phyloP scores from a whole-genome alignment of 1,284 basidiomycete genomes.

The Tilletia setariae region DNA sequence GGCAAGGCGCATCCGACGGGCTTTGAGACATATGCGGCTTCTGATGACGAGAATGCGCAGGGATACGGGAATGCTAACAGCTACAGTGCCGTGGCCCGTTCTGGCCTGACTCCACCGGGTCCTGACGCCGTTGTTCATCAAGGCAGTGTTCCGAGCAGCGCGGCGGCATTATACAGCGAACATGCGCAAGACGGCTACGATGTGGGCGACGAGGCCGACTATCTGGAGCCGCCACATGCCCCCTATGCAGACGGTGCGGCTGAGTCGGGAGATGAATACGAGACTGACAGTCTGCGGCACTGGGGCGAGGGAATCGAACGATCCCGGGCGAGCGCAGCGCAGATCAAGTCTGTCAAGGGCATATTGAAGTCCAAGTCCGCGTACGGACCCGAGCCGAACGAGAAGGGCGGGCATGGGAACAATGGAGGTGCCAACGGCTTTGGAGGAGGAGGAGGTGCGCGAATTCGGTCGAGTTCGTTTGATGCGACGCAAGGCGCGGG shows the following conservation, averaged over 20 bases:
- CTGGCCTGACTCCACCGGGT: not conserved
- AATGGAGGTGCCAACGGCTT: not conserved
- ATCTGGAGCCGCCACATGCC: conserved; percentile 69
- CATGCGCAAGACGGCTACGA: conserved; percentile 59
- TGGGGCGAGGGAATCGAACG: conserved; percentile 68
- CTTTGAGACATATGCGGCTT: conserved; percentile 33
- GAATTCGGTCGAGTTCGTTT: conserved; percentile 55
- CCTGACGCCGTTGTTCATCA: not conserved
- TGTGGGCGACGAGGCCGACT: conserved; percentile 67
- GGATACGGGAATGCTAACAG: conserved; percentile 15
- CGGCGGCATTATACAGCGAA: conserved; percentile 1
- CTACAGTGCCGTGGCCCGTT: not conserved
- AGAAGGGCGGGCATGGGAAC: not conserved
- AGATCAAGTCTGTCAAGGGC: conserved; percentile 69
- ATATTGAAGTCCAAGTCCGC: conserved; percentile 67
- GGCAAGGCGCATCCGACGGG: conserved; percentile 26
- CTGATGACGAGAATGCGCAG: not conserved
- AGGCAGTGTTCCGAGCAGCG: not conserved
- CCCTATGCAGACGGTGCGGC: conserved; percentile 43
- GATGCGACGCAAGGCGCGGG: conserved; percentile 43
- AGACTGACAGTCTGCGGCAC: conserved; percentile 55
- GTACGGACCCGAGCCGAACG: not conserved
- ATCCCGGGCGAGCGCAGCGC: conserved; percentile 63
- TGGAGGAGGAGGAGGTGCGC: not conserved
- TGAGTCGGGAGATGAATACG: conserved; percentile 60